These are phyloP conservation scores for Aspergillus aculeatinus DNA, from an alignment of 2,329 filamentous ascomycete genomes.

Conservation along the genomic window DNA sequence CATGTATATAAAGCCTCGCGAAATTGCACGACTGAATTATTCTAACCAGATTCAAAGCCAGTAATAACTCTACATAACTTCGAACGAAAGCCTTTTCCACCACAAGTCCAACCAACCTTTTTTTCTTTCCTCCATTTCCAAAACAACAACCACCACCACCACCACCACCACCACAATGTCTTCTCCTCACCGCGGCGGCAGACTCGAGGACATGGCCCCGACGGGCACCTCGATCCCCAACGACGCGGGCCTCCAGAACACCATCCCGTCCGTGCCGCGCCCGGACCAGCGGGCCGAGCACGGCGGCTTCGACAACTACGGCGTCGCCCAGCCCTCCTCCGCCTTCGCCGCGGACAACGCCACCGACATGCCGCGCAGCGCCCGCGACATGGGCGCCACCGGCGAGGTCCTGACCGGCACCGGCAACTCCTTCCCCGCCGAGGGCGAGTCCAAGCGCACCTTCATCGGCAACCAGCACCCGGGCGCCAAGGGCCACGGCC, in stretches of 20 bases:
- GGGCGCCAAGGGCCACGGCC: constrained; percentile 37
- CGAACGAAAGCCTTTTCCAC: not conserved
- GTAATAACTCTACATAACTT: not conserved
- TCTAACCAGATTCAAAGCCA: not conserved
- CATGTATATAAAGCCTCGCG: not conserved
- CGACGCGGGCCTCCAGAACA: constrained; percentile 46
- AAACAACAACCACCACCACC: not conserved
- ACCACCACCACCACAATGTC: constrained; percentile 3
- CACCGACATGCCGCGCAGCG: constrained; percentile 46
- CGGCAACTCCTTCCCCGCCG: constrained; percentile 39
- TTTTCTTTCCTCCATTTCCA: not conserved
- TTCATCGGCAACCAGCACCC: constrained; percentile 32
- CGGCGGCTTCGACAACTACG: constrained; percentile 33
- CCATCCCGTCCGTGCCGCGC: constrained; percentile 50
- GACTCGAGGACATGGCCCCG: constrained; percentile 41
- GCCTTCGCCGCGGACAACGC: constrained; percentile 51
- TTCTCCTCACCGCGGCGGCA: constrained; percentile 36
- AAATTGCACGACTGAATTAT: not conserved
- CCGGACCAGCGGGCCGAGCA: constrained; percentile 46
- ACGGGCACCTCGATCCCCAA: constrained; percentile 44
- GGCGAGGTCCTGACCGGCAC: constrained; percentile 44
- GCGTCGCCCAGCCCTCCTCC: constrained; percentile 35
- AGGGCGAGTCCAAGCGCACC: constrained; percentile 39
- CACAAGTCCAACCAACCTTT: fast-evolving
- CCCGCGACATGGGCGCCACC: constrained; percentile 34